phyloP scores from a whole-genome alignment of 2,329 filamentous ascomycete genomes.

The Byssothecium circinans region DNA sequence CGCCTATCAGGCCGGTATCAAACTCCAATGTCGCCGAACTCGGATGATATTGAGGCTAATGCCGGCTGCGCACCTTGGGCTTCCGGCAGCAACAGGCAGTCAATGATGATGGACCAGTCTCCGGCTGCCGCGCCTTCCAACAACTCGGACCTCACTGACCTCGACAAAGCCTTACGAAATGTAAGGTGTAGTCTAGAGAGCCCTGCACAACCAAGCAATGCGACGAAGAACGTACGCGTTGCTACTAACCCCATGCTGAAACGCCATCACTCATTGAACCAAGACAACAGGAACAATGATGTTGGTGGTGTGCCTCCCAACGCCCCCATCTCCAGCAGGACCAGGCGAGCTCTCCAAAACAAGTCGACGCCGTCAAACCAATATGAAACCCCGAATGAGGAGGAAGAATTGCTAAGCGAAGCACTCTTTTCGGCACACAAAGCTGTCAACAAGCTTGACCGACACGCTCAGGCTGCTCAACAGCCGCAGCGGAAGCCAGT shows the following conservation, averaged over 20 bases:
- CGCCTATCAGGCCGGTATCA: slow-evolving; percentile 91
- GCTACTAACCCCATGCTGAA: slow-evolving; percentile 52
- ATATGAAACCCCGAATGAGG: slow-evolving; percentile 94
- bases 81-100: slow-evolving; percentile 75
- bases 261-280: slow-evolving; percentile 52
- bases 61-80: slow-evolving; percentile 89
- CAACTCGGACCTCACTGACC: slow-evolving; percentile 59
- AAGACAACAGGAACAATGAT: slow-evolving; percentile 61
- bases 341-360: slow-evolving; percentile 71
- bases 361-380: slow-evolving; percentile 74
- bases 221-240: slow-evolving; percentile 39
- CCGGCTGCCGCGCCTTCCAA: slow-evolving; percentile 51
- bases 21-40: slow-evolving; percentile 73
- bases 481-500: slow-evolving; percentile 47
- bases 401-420: slow-evolving; percentile 93
- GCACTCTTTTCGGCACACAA: slow-evolving; percentile 75
- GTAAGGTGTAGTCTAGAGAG: slow-evolving; percentile 61
- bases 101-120: slow-evolving; percentile 68
- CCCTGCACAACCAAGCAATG: slow-evolving; percentile 34
- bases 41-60: slow-evolving; percentile 90
- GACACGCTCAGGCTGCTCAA: slow-evolving; percentile 34
- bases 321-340: slow-evolving; percentile 74
- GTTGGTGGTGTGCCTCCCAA: slow-evolving; percentile 44
- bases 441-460: slow-evolving; percentile 71
- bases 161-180: slow-evolving; percentile 63